phyloP scores from a whole-genome alignment of 495 filamentous ascomycete genomes.

The Geoglossum glabrum region DNA sequence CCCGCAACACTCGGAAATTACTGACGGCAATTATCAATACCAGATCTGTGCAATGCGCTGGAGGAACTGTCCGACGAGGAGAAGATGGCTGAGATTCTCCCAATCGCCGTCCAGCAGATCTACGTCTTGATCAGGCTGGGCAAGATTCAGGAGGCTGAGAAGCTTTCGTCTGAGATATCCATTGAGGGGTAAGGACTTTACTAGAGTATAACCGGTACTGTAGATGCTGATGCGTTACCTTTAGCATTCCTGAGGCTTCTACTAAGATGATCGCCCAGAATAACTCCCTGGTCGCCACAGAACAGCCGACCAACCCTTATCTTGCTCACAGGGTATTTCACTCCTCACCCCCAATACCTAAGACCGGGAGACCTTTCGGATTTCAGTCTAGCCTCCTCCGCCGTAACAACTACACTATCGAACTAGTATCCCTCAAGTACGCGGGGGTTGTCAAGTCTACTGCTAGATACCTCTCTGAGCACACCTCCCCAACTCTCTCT shows the following conservation, averaged over 20 bases:
- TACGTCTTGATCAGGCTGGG: slow-evolving; percentile 58
- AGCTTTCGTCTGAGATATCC: slow-evolving; percentile 41
- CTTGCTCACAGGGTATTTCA: slow-evolving; percentile 48
- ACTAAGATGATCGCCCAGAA: slow-evolving; percentile 60
- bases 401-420: slow-evolving; percentile 48
- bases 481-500: slow-evolving; percentile 33
- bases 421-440: slow-evolving; percentile 64
- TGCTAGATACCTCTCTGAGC: slow-evolving; percentile 31
- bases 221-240: not conserved
- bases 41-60: slow-evolving; percentile 62
- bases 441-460: slow-evolving; percentile 50
- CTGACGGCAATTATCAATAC: not conserved
- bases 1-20: not conserved
- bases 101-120: slow-evolving; percentile 71
- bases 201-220: no score
- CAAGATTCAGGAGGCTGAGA: slow-evolving; percentile 51
- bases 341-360: slow-evolving; percentile 31
- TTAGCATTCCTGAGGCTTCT: slow-evolving; percentile 57
- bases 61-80: slow-evolving; percentile 74
- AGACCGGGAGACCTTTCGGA: slow-evolving; percentile 54
- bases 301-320: slow-evolving; percentile 50
- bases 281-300: slow-evolving; percentile 45
- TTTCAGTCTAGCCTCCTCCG: slow-evolving; percentile 50
- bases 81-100: slow-evolving; percentile 59
- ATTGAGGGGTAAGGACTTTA: slow-evolving; percentile 31